Percentiles rank a stretch among this genome's conserved stretches.
Conservation (phyloP, 495 filamentous ascomycete genomes). For the Aspergillus diversus region DNA sequence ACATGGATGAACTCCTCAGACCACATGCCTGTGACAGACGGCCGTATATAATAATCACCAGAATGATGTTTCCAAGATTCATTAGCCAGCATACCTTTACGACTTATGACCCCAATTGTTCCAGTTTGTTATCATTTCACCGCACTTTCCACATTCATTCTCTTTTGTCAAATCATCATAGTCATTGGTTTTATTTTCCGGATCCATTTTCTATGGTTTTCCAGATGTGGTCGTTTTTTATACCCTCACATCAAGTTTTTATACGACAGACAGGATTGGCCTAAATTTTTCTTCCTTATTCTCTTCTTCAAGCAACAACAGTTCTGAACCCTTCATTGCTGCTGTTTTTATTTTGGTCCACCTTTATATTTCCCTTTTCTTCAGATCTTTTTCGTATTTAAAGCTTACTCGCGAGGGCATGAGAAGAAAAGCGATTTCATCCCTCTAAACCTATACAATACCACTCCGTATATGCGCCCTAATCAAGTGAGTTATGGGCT, state of each 20-base stretch:
- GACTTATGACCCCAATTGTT: neutral
- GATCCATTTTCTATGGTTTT: neutral
- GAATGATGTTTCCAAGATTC: slow-evolving; percentile 1
- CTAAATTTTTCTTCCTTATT: neutral
- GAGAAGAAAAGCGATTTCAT: slow-evolving; percentile 20
- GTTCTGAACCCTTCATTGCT: neutral
- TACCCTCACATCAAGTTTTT: slow-evolving; percentile 23
- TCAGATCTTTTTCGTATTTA: slow-evolving; percentile 19
- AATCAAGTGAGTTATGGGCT: neutral
- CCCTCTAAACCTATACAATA: neutral
- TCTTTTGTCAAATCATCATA: neutral
- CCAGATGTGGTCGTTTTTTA: slow-evolving; percentile 16
- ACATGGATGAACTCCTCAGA: slow-evolving; percentile 40
- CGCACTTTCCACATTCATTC: neutral
- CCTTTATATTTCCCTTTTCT: slow-evolving; percentile 13
- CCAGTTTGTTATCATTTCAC: neutral
- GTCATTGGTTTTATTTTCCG: neutral
- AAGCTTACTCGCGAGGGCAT: slow-evolving; percentile 18
- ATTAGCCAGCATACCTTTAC: neutral
- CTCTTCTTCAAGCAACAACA: neutral
- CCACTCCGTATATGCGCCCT: neutral
- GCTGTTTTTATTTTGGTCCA: neutral
- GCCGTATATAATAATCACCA: slow-evolving; percentile 24
- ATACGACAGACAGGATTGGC: slow-evolving; percentile 1
- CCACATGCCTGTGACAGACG: slow-evolving; percentile 33